Percentiles rank a stretch among this genome's conserved stretches.
Conservation (phyloP, 2,329 filamentous ascomycete genomes). For the Aureobasidium lini region DNA sequence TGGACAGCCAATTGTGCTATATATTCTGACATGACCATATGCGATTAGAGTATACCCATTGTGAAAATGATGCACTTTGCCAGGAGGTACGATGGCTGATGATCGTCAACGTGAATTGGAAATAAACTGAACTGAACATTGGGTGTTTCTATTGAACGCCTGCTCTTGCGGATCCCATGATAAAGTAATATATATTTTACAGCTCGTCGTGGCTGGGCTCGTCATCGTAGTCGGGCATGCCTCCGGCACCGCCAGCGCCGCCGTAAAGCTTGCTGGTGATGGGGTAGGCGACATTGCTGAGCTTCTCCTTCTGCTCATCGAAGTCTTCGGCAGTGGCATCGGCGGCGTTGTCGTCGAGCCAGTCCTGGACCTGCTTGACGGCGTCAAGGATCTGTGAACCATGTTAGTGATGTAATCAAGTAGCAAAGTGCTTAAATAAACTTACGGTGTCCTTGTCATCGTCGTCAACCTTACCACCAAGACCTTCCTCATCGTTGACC, state of each 20-base stretch:
- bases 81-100: background rate
- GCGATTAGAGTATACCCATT: background rate
- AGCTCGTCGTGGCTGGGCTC: slow-evolving; percentile 47
- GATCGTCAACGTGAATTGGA: background rate
- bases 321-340: slow-evolving; percentile 88
- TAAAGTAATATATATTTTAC: slow-evolving; percentile 22
- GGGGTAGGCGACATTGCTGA: slow-evolving; percentile 91
- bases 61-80: background rate
- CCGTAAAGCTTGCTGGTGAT: slow-evolving; percentile 97
- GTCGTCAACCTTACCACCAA: slow-evolving; percentile 96
- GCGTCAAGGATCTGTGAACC: slow-evolving; percentile 67
- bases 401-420: slow-evolving; percentile 29
- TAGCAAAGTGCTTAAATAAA: background rate
- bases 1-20: background rate
- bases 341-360: slow-evolving; percentile 90
- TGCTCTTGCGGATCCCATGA: slow-evolving; percentile 1
- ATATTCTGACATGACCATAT: background rate
- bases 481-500: slow-evolving; percentile 90
- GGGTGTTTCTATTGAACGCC: slow-evolving; percentile 5
- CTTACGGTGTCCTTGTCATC: slow-evolving; percentile 94
- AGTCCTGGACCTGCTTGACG: slow-evolving; percentile 93
- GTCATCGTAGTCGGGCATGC: slow-evolving; percentile 56
- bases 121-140: background rate
- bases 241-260: slow-evolving; percentile 49
- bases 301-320: slow-evolving; percentile 99